Conservation (phyloP, 371 early-diverging fungal genomes). For the Mortierella sp. region DNA sequence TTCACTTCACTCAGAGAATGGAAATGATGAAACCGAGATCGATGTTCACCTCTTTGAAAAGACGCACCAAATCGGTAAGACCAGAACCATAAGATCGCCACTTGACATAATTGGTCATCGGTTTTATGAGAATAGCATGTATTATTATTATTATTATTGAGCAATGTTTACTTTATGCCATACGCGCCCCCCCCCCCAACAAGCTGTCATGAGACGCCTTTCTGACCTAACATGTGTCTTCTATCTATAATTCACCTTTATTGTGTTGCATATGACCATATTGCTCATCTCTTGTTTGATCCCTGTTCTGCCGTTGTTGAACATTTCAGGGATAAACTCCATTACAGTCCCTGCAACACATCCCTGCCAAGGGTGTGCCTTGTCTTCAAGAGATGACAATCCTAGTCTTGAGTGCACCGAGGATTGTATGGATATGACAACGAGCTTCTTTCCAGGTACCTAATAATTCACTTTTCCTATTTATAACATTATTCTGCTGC, state of each 20-base stretch:
- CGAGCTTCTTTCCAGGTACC: conserved; percentile 59
- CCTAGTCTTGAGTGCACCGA: conserved; percentile 21
- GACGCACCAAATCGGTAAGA: conserved; percentile 42
- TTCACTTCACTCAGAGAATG: conserved; percentile 52
- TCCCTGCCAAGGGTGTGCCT: conserved; percentile 36
- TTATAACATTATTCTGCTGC: not conserved
- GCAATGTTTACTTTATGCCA: not conserved
- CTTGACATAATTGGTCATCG: not conserved
- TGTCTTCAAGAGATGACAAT: conserved; percentile 9
- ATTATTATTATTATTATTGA: not conserved
- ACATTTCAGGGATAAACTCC: conserved; percentile 77
- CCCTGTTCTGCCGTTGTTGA: not conserved
- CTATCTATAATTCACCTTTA: not conserved
- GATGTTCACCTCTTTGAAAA: conserved; percentile 82
- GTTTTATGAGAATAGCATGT: not conserved
- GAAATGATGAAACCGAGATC: conserved; percentile 52
- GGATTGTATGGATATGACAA: conserved; percentile 68
- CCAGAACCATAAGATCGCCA: not conserved
- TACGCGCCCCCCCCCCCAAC: not conserved
- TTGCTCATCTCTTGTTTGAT: conserved; percentile 6
- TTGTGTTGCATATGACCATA: not conserved
- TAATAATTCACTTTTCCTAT: not conserved
- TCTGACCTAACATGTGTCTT: not conserved
- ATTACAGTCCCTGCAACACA: conserved; percentile 72
- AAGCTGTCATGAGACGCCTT: not conserved